Evolutionary conservation across 2,329 filamentous ascomycete genomes (phyloP), one percentile per base, ranked within the genome.

Genomic region (Dactylellina leptospora): DNA sequence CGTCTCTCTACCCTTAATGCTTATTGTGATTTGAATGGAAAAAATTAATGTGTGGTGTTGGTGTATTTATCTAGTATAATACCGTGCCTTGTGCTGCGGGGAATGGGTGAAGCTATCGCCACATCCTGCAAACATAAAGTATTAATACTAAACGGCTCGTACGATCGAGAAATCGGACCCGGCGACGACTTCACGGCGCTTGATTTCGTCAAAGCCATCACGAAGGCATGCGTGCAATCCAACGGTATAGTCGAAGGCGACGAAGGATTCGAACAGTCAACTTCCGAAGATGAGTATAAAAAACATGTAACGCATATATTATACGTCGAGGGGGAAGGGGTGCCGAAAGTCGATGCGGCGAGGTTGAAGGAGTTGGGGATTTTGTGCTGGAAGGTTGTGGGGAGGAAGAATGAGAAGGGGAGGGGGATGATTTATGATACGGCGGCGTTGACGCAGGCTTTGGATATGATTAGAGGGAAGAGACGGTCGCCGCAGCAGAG

Each of bases 161-260:
- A 90, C 0, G 93, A 97, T 77, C 87, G 93, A 8, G 93, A 97
- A 81, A 96, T 92, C 0, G 91, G 92, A 0, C 91, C 92, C 0
- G 68, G 75, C 10, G 55, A 68, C 1, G 78, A 78, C 0, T 92
- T 91, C 77, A 86, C 87, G 0, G 93, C 91, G 0, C 81, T 86
- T 0, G 92, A 96, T 76, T 97, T 97, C 78, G 86, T 97, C 0
- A 86, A 84, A 9, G 91, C 93, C 0, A 89, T 97, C 48, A 87
- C 87, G 0, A 85, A 87, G 20, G 93, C 92, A 0, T 90, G 89
- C 36, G 85, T 86, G 30, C 85, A 92, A 75, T 92, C 88, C 58
- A 83, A 86, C 33, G 85, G 84, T 0, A 77, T 84, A 6, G 77
- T 74, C 18, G 23, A 44, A 9, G 47, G 27, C 18, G 58, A 55